Conservation (phyloP, 2,329 filamentous ascomycete genomes). For the Elsinoe necatrix region DNA sequence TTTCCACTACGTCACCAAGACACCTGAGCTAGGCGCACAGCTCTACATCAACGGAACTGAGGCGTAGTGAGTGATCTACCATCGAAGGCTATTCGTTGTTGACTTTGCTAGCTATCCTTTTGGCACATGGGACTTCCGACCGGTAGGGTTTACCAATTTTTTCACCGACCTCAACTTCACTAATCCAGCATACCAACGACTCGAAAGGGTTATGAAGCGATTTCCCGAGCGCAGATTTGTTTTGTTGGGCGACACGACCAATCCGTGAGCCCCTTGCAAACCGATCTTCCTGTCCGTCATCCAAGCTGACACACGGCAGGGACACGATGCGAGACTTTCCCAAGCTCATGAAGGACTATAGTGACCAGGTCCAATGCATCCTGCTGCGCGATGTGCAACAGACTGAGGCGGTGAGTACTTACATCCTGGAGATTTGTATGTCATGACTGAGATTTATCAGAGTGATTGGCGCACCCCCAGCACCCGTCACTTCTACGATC, state of each 20-base stretch:
- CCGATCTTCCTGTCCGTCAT: background rate
- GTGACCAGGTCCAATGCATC: conserved; percentile 23
- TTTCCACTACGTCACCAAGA: conserved; percentile 24
- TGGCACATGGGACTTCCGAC: conserved; percentile 23
- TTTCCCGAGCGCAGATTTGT: conserved; percentile 22
- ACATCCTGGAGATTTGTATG: background rate
- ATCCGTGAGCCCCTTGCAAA: conserved; percentile 3
- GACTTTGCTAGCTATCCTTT: conserved; percentile 19
- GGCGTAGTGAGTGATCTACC: background rate
- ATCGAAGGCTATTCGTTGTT: background rate
- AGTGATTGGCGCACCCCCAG: conserved; percentile 19
- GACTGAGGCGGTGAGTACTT: conserved; percentile 18
- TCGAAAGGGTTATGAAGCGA: conserved; percentile 20
- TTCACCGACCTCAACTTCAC: background rate
- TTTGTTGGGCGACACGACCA: conserved; percentile 24
- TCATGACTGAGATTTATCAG: background rate
- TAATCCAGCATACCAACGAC: conserved; percentile 17
- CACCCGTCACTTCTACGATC: conserved; percentile 12
- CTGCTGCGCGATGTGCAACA: conserved; percentile 21
- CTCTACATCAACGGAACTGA: conserved; percentile 18
- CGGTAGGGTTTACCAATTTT: conserved; percentile 18
- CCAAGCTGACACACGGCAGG: background rate
- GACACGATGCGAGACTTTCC: conserved; percentile 20
- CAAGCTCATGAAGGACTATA: conserved; percentile 16
- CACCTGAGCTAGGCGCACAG: conserved; percentile 18